Percentiles rank a stretch among this genome's conserved stretches.
phyloP scores from a whole-genome alignment of 345 rosid species.

The Sisymbrium altissimum region DNA sequence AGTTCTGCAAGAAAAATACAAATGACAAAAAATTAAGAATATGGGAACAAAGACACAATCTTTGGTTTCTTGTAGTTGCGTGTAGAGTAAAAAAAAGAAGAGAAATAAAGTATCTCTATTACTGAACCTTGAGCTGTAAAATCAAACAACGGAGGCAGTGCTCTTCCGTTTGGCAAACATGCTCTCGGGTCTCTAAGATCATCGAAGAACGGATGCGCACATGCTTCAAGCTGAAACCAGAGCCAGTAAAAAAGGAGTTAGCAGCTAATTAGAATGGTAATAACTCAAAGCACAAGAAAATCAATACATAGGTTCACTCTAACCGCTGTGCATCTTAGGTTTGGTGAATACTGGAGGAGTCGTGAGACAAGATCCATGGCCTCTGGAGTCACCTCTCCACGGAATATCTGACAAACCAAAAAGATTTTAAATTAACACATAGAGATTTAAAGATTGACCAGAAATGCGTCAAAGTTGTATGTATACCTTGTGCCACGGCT shows the following conservation, averaged over 20 bases:
- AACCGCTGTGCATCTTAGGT: slow-evolving; percentile 68
- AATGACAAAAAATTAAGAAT: neutral
- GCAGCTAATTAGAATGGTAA: neutral
- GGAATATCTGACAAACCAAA: slow-evolving; percentile 48
- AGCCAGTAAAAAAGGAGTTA: neutral
- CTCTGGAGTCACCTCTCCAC: slow-evolving; percentile 59
- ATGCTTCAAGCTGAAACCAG: slow-evolving; percentile 76
- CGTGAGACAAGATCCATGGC: slow-evolving; percentile 79
- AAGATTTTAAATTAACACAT: neutral
- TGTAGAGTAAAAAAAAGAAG: neutral
- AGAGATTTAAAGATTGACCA: neutral
- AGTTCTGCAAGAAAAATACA: slow-evolving; percentile 54
- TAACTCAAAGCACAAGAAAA: neutral
- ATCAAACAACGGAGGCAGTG: slow-evolving; percentile 71
- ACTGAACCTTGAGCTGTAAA: slow-evolving; percentile 80
- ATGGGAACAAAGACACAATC: neutral
- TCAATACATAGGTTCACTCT: slow-evolving; percentile 16
- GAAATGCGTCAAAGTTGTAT: neutral
- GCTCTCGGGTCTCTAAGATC: slow-evolving; percentile 69
- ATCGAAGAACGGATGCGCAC: slow-evolving; percentile 91
- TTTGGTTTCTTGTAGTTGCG: neutral
- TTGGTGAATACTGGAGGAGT: slow-evolving; percentile 81
- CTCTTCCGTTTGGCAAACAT: slow-evolving; percentile 81
- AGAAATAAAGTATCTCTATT: neutral
- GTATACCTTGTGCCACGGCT: slow-evolving; percentile 91